These are phyloP conservation scores for Cnidoscolus chayamansa DNA, from an alignment of 441 rosid species.

Conservation along the genomic window DNA sequence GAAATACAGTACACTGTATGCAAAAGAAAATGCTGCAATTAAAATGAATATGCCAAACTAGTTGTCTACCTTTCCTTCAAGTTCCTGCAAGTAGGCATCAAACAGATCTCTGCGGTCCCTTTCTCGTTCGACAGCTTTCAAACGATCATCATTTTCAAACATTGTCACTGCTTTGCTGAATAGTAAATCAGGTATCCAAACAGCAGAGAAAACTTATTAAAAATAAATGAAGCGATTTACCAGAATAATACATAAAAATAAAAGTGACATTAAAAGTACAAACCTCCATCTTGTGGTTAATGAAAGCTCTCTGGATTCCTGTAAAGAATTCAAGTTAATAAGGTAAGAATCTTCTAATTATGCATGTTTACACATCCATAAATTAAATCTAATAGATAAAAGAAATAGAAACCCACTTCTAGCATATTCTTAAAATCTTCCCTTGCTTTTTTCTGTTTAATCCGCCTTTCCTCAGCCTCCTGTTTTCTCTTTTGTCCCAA, in stretches of 20 bases:
- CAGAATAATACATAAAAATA: constrained; percentile 7
- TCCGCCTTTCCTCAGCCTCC: constrained; percentile 93
- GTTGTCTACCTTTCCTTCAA: constrained; percentile 70
- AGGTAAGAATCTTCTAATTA: neutral
- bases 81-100: constrained; percentile 77
- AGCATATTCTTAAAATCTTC: constrained; percentile 90
- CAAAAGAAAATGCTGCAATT: neutral
- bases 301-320: constrained; percentile 81
- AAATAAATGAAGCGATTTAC: constrained; percentile 24
- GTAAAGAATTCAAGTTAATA: constrained; percentile 24
- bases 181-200: neutral
- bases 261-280: constrained; percentile 23
- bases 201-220: constrained; percentile 19
- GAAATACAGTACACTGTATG: neutral
- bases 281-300: constrained; percentile 88
- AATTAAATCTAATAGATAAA: neutral
- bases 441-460: constrained; percentile 85
- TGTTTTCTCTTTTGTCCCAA: constrained; percentile 89
- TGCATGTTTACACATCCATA: neutral
- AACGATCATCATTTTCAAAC: constrained; percentile 92
- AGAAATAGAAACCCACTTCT: constrained; percentile 51
- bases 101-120: constrained; percentile 89
- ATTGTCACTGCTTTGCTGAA: constrained; percentile 76
- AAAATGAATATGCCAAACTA: neutral
- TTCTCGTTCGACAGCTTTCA: constrained; percentile 82